Evolutionary conservation across 495 filamentous ascomycete genomes (phyloP), one percentile per base, ranked within the genome.

Genomic region (Penicillium longicatenatum): DNA sequence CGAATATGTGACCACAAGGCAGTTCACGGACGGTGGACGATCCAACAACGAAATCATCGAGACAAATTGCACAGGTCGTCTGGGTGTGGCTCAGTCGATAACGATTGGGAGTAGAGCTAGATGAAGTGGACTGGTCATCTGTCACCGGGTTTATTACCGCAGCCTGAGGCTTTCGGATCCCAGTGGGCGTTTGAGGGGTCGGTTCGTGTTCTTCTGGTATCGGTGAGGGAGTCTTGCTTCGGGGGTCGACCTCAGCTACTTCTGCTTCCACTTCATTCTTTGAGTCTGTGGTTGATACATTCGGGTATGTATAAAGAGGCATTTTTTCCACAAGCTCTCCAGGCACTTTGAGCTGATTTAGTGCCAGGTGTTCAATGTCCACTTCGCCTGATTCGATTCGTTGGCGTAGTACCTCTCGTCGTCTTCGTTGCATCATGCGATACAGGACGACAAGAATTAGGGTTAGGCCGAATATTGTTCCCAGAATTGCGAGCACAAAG

Each of bases 1-100:
- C 92, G 73, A 91, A 98, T 54, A 97, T 92, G 67, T 98, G 93
- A 0, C 88, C 83, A 61, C 93, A 98, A 0, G 89, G 86, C 4
- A 97, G 78, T 69, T 95, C 90, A 37, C 92, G 88, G 57, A 97
- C 89, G 21, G 81, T 81, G 0, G 91, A 87, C 16, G 68, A 65
- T 9, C 80, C 79, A 17, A 86, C 82, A 22, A 85, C 79, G 67
- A 89, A 98, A 56, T 90, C 83, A 19, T 94, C 90, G 2, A 96
- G 81, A 63, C 93, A 98, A 55, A 97, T 96, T 6, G 86, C 81
- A 66, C 93, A 97, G 6, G 80, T 85, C 0, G 88, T 86, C 69
- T 72, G 70, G 19, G 63, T 71, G 63, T 69, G 60, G 60, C 67
- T 67, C 48, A 65, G 52, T 47, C 61, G 67, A 57, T 67, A 65